Percentiles rank a stretch among this genome's conserved stretches.
These are phyloP conservation scores for Stephanodiscus triporus DNA, from an alignment of 108 stramenopile genomes.

Conservation along the genomic window DNA sequence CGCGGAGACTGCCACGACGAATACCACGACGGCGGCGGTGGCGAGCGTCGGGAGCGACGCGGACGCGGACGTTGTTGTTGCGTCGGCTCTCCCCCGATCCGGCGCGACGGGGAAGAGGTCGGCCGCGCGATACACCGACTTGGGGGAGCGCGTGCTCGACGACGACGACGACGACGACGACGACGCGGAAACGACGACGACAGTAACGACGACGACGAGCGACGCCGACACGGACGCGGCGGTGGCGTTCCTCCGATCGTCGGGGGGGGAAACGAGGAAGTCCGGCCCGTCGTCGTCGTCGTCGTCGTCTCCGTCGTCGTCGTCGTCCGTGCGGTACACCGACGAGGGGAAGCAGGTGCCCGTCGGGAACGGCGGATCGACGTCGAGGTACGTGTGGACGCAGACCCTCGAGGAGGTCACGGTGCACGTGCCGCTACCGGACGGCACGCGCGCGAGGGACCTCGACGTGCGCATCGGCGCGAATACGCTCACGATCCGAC, in stretches of 20 bases:
- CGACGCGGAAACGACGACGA: conserved; percentile 14
- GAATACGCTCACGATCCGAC: conserved; percentile 54
- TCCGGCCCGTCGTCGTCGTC: not conserved
- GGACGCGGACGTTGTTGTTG: not conserved
- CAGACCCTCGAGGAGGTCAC: conserved; percentile 85
- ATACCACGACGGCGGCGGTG: conserved; percentile 4
- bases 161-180: conserved; percentile 17
- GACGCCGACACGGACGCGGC: not conserved
- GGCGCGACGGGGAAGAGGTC: no score
- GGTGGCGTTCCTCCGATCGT: not conserved
- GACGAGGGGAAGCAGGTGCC: conserved; percentile 88
- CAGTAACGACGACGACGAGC: not conserved
- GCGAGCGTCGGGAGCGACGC: not conserved
- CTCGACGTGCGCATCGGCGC: conserved; percentile 64
- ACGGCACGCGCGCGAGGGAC: conserved; percentile 67
- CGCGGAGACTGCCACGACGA: not conserved
- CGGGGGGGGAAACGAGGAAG: conserved; percentile 6
- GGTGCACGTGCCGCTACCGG: conserved; percentile 70
- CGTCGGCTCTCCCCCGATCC: no score
- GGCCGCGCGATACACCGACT: conserved; percentile 49
- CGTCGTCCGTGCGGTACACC: conserved; percentile 54
- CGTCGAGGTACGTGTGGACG: conserved; percentile 83
- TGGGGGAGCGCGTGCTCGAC: conserved; percentile 7
- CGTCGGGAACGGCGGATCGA: conserved; percentile 87
- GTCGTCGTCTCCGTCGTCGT: not conserved